These are phyloP conservation scores for Penicillium ochrochloron DNA, from an alignment of 495 filamentous ascomycete species.

Conservation along the genomic window DNA sequence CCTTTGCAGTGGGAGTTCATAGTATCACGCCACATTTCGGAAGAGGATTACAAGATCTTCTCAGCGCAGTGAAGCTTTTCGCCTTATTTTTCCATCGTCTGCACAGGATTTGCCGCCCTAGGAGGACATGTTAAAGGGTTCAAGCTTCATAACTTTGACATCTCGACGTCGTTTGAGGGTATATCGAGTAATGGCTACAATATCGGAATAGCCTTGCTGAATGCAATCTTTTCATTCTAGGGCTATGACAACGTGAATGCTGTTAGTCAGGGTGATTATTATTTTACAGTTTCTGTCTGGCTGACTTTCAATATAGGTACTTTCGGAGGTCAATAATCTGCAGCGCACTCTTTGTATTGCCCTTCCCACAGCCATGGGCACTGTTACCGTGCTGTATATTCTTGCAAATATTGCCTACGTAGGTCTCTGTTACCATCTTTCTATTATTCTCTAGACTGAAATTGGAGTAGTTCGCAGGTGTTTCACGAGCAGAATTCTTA, in stretches of 20 bases:
- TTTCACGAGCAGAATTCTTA: slow-evolving; percentile 34
- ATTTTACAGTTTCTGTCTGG: neutral
- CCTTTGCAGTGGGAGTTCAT: slow-evolving; percentile 38
- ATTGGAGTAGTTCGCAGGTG: slow-evolving; percentile 29
- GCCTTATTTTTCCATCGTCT: slow-evolving; percentile 46
- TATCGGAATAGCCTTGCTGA: slow-evolving; percentile 33
- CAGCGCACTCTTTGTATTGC: slow-evolving; percentile 66
- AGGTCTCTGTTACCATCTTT: neutral
- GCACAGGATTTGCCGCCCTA: slow-evolving; percentile 47
- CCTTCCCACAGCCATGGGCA: slow-evolving; percentile 59
- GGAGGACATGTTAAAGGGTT: slow-evolving; percentile 32
- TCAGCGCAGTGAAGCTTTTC: slow-evolving; percentile 45
- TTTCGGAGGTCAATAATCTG: slow-evolving; percentile 73
- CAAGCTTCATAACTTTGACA: slow-evolving; percentile 29
- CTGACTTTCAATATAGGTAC: slow-evolving; percentile 50
- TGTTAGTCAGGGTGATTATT: slow-evolving; percentile 4
- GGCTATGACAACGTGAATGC: slow-evolving; percentile 35
- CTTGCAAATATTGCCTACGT: slow-evolving; percentile 69
- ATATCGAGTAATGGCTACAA: slow-evolving; percentile 36
- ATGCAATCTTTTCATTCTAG: slow-evolving; percentile 35
- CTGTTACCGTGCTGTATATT: slow-evolving; percentile 63
- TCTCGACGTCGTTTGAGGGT: slow-evolving; percentile 29
- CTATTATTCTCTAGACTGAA: neutral
- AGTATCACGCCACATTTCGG: slow-evolving; percentile 33
- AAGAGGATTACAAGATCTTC: slow-evolving; percentile 38